Evolutionary conservation across 2,329 filamentous ascomycete species (phyloP).

Genomic region (Teratosphaeriaceae sp.): DNA sequence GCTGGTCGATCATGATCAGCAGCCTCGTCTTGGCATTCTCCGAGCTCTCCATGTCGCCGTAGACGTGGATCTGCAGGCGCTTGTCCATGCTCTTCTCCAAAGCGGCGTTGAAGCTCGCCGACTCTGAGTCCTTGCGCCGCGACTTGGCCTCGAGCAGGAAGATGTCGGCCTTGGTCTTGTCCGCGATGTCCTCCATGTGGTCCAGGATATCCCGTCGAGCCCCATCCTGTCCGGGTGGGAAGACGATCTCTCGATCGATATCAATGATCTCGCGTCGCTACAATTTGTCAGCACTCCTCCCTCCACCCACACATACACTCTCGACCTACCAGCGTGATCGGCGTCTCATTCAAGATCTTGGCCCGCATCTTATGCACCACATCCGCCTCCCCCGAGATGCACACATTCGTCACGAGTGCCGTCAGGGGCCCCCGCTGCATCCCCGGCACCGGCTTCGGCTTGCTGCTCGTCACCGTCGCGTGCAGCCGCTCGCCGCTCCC

Average conservation of each 20-base stretch:
- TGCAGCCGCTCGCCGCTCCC: constrained; percentile 59
- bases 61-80: constrained; percentile 87
- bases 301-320: constrained; percentile 2
- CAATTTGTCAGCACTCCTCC: constrained; percentile 23
- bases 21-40: constrained; percentile 96
- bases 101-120: constrained; percentile 67
- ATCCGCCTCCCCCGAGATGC: constrained; percentile 80
- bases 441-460: constrained; percentile 57
- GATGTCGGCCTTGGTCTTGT: constrained; percentile 89
- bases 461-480: constrained; percentile 75
- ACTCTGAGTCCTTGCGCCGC: constrained; percentile 63
- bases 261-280: constrained; percentile 92
- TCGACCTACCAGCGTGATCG: constrained; percentile 76
- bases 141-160: constrained; percentile 85
- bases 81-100: constrained; percentile 80
- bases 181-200: constrained; percentile 79
- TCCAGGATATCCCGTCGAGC: constrained; percentile 65
- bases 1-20: constrained; percentile 93
- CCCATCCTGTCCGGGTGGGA: constrained; percentile 55
- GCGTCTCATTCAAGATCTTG: constrained; percentile 83
- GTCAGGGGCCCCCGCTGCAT: constrained; percentile 45
- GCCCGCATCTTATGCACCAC: constrained; percentile 84
- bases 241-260: constrained; percentile 84
- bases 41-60: constrained; percentile 87
- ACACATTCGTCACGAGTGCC: constrained; percentile 69